Evolutionary conservation across 2,329 filamentous ascomycete species (phyloP), one percentile per base, ranked within the genome.

Genomic region (Knufia fluminis): DNA sequence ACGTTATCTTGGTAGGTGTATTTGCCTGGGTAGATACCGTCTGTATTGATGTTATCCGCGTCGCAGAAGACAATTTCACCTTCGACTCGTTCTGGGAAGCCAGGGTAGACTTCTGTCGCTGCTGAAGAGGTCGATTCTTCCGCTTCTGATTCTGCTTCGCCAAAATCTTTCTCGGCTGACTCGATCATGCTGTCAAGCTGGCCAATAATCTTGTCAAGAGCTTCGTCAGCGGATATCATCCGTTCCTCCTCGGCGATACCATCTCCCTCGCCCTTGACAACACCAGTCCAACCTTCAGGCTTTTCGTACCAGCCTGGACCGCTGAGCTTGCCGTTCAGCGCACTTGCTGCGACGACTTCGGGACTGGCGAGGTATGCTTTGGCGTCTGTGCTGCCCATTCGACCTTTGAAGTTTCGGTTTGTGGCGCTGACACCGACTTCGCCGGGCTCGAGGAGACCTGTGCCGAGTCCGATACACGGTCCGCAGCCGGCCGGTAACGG

Each of bases 1-100:
- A 97, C 75, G 60, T 86, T 77, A 62, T 97, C 90, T 63, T 94
- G 87, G 68, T 97, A 97, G 0, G 90, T 96, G 66, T 87, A 89
- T 63, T 90, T 89, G 3, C 86, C 88, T 0, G 89, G 85, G 66
- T 97, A 97, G 64, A 97, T 95, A 48, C 78, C 83, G 62, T 97
- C 91, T 0, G 91, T 97, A 68, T 92, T 86, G 64, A 96, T 80
- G 68, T 94, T 94, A 64, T 89, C 85, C 1, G 78, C 80, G 60
- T 95, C 86, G 62, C 80, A 86, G 68, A 92, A 95, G 41, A 94
- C 74, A 51, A 97, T 94, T 66, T 96, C 87, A 19, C 91, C 91
- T 7, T 75, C 73, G 12, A 97, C 80, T 54, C 80, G 82, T 59
- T 89, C 84, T 0, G 90, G 89, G 64, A 97, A 96, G 31, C 89